A percentile compares a stretch with the other conserved stretches of the same genome.
These are phyloP conservation scores for Phyllosticta citribraziliensis DNA, from an alignment of 2,329 filamentous ascomycete species.

Conservation along the genomic window DNA sequence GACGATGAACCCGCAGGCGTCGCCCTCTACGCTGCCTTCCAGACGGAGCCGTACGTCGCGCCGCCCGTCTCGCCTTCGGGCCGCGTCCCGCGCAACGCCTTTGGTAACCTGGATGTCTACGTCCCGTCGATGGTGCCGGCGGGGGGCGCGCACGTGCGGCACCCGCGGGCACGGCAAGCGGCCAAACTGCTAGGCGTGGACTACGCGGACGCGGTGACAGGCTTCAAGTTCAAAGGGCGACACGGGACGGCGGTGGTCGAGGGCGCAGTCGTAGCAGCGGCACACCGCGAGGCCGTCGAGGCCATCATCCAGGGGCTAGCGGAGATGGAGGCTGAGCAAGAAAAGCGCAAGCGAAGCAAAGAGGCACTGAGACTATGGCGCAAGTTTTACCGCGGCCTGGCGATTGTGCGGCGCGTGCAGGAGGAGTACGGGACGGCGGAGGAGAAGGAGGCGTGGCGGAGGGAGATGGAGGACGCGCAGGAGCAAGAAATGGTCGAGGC, in stretches of 20 bases:
- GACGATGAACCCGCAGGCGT: constrained; percentile 34
- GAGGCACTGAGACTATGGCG: constrained; percentile 48
- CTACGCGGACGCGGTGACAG: constrained; percentile 80
- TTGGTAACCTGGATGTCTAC: constrained; percentile 55
- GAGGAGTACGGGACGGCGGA: constrained; percentile 31
- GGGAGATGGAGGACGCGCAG: constrained; percentile 2
- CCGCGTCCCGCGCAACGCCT: constrained; percentile 53
- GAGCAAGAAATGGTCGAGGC: constrained; percentile 13
- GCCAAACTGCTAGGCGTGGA: constrained; percentile 70
- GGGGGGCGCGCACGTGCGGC: constrained; percentile 48
- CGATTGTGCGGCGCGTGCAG: constrained; percentile 64
- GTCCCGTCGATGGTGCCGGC: constrained; percentile 54
- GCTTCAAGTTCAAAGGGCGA: constrained; percentile 78
- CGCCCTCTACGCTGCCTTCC: constrained; percentile 49
- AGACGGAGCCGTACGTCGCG: constrained; percentile 63
- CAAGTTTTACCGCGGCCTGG: constrained; percentile 51
- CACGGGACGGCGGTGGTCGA: constrained; percentile 75
- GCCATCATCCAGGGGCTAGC: constrained; percentile 59
- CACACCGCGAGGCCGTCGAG: constrained; percentile 61
- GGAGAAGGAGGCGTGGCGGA: constrained; percentile 10
- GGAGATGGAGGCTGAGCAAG: constrained; percentile 54
- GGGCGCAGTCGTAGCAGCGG: constrained; percentile 65
- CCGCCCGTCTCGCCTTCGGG: constrained; percentile 62
- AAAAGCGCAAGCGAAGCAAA: constrained; percentile 44
- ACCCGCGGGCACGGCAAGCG: constrained; percentile 55